Evolutionary conservation across 257 asterid genomes (phyloP).

Genomic region (Mentha longifolia): DNA sequence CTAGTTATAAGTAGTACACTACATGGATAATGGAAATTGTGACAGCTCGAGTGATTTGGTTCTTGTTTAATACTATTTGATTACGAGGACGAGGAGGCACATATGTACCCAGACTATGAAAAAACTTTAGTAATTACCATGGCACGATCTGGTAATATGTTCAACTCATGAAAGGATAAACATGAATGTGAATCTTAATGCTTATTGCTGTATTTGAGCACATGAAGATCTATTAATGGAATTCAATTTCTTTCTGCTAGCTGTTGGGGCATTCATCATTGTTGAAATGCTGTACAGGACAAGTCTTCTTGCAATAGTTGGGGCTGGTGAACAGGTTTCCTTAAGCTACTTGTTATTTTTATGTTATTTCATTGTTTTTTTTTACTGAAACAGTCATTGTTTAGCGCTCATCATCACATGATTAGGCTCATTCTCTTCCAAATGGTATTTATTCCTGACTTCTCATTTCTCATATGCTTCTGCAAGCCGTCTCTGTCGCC

Average conservation of each 20-base stretch:
- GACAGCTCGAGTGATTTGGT: conserved; percentile 17
- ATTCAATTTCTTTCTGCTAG: conserved; percentile 43
- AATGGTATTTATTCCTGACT: neutral
- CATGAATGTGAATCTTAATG: conserved; percentile 9
- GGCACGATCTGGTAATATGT: neutral
- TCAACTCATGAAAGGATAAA: conserved; percentile 7
- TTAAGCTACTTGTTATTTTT: neutral
- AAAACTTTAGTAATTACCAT: neutral
- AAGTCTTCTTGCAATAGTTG: conserved; percentile 86
- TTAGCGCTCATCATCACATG: neutral
- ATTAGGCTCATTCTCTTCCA: neutral
- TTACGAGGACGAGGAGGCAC: neutral
- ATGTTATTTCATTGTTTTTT: neutral
- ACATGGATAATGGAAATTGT: neutral
- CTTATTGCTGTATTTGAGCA: conserved; percentile 2
- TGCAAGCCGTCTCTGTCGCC: conserved; percentile 87
- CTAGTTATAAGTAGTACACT: neutral
- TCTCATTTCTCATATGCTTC: conserved; percentile 33
- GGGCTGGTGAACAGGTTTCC: conserved; percentile 95
- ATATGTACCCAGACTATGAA: neutral
- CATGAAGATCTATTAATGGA: neutral
- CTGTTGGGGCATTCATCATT: conserved; percentile 76
- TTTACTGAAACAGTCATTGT: neutral
- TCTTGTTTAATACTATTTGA: neutral
- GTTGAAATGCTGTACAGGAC: conserved; percentile 90